Base-by-base conservation (phyloP, 768 basidiomycete genomes). In the Gymnopilus junonius region DNA sequence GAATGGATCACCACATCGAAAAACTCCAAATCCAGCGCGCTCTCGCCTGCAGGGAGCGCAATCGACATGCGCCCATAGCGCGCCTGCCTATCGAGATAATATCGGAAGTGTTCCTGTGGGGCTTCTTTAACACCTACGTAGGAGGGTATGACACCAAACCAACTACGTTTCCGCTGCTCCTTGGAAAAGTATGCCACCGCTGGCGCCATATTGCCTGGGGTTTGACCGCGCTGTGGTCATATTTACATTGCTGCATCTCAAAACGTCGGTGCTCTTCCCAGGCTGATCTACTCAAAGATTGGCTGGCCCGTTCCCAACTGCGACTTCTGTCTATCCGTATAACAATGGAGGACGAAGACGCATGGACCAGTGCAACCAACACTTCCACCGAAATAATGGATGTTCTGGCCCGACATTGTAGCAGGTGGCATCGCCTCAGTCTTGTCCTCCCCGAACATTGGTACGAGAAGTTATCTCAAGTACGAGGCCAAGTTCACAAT, bases 161-260 rank as follows among this genome's bases (percentile, higher is more conserved):
- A 8, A 61, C 60, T 3, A 56, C 46, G 8, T 34, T 62, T 56
- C 61, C 55, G 1, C 35, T 62, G 51, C 2, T 43, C 17, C 55
- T 62, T 8, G 61, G 54, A 29, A 56, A 43, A 40, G 43, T 62
- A 1, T 56, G 55, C 25, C 48, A 45, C 25, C 23, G 25, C 8
- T 62, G 61, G 61, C 61, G 61, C n/a, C 55, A 27, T 15, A 48
- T 61, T 42, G 60, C 60, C 23, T 61, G 60, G 60, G 29, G 60
- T 37, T 12, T 61, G 42, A 35, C 60, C 43, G 60, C 32, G 14
- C 53, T 61, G n/a, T 61, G 60, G 61, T 39, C 61, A 25, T 27
- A 45, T 11, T 48, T 62, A 34, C 61, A 56, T 40, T 56, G 43
- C 15, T 34, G 61, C 37, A 32, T 55, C 34, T 62, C 61, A 17